Percentiles rank a stretch among this genome's conserved stretches.
Conservation (phyloP, 140 eudicot genomes). For the Stevia rebaudiana region DNA sequence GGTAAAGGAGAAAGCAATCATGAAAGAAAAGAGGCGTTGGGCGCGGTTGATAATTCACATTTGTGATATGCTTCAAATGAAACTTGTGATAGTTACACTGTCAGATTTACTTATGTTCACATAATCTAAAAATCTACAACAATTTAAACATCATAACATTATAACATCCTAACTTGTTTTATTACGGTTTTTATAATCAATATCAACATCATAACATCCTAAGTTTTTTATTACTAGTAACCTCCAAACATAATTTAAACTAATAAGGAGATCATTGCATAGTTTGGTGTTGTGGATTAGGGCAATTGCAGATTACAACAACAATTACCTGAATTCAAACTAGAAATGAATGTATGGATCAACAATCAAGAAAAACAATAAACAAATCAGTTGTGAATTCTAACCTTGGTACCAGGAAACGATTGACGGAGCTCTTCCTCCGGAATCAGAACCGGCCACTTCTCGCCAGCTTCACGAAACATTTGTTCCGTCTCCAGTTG, state of each 20-base stretch:
- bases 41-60: no score
- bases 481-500: slow-evolving; percentile 76
- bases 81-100: no score
- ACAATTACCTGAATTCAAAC: neutral
- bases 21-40: no score
- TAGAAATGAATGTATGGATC: neutral
- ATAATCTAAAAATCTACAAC: no score
- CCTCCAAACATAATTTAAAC: neutral
- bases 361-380: neutral
- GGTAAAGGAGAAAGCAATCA: no score
- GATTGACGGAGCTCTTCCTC: slow-evolving; percentile 60
- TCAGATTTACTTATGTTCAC: no score
- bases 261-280: neutral
- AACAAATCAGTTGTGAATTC: neutral
- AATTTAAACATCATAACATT: no score
- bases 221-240: neutral
- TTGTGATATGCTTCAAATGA: no score
- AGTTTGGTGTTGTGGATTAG: neutral
- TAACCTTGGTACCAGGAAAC: slow-evolving; percentile 69
- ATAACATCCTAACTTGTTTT: no score
- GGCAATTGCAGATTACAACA: neutral
- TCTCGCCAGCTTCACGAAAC: slow-evolving; percentile 91
- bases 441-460: slow-evolving; percentile 84
- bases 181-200: no score
- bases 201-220: no score